Percentiles rank a stretch among this genome's conserved stretches.
phyloP scores from a whole-genome alignment of 2,329 filamentous ascomycete genomes.

The Aphanoascus verrucosus region DNA sequence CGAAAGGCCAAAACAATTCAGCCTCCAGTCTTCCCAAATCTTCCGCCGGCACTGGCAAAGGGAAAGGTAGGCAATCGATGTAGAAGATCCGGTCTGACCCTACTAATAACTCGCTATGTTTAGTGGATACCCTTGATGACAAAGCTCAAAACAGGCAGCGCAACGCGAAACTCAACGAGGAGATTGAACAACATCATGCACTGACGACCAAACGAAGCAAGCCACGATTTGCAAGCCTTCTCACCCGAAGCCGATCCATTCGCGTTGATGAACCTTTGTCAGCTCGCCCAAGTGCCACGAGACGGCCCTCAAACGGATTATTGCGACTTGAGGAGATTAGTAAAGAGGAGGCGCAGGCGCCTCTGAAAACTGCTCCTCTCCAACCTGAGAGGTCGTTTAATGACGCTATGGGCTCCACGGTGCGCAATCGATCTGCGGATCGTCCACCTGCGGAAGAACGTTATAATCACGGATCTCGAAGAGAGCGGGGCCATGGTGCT shows the following conservation, averaged over 20 bases:
- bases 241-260: slow-evolving; percentile 37
- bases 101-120: not conserved
- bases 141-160: slow-evolving; percentile 10
- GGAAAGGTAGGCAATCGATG: slow-evolving; percentile 16
- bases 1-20: slow-evolving; percentile 29
- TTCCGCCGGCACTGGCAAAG: slow-evolving; percentile 15
- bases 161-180: slow-evolving; percentile 13
- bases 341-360: slow-evolving; percentile 29
- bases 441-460: slow-evolving; percentile 35
- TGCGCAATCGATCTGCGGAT: slow-evolving; percentile 64
- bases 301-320: slow-evolving; percentile 33
- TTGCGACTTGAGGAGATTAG: slow-evolving; percentile 30
- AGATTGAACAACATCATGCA: slow-evolving; percentile 20
- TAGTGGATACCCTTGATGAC: slow-evolving; percentile 14
- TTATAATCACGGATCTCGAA: slow-evolving; percentile 13
- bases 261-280: slow-evolving; percentile 33
- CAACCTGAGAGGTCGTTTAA: slow-evolving; percentile 58
- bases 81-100: not conserved
- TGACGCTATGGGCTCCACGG: slow-evolving; percentile 54
- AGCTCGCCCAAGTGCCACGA: slow-evolving; percentile 20
- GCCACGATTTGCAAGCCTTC: slow-evolving; percentile 36
- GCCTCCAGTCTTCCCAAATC: slow-evolving; percentile 33
- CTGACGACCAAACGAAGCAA: slow-evolving; percentile 33
- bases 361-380: slow-evolving; percentile 53
- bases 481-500: slow-evolving; percentile 25